Evolutionary conservation across 2,329 filamentous ascomycete genomes (phyloP).

Genomic region (Ophiostoma ulmi): DNA sequence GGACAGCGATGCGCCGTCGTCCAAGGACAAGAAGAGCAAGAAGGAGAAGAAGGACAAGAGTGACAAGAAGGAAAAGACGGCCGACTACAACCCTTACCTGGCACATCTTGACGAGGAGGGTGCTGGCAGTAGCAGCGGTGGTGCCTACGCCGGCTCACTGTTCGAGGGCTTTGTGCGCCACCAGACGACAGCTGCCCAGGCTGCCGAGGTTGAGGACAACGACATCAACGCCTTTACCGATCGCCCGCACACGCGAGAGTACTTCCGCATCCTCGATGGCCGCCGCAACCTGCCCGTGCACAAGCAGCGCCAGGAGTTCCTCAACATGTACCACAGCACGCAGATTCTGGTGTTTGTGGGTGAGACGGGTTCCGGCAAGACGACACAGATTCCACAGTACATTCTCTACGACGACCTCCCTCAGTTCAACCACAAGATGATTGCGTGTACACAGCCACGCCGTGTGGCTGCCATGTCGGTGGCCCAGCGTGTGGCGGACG

Average conservation of each 20-base stretch:
- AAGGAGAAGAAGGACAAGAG: constrained; percentile 12
- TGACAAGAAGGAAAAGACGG: constrained; percentile 14
- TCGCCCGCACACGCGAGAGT: constrained; percentile 68
- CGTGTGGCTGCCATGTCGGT: constrained; percentile 99
- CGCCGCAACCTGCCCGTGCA: constrained; percentile 85
- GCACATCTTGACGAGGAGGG: constrained; percentile 65
- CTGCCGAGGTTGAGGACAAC: constrained; percentile 68
- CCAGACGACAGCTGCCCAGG: constrained; percentile 71
- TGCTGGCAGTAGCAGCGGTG: constrained; percentile 34
- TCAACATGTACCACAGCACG: constrained; percentile 83
- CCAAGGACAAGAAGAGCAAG: constrained; percentile 1
- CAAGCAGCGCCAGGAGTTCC: constrained; percentile 89
- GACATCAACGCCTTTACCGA: constrained; percentile 83
- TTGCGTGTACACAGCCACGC: constrained; percentile 95
- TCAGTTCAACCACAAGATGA: constrained; percentile 77
- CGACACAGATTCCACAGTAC: constrained; percentile 97
- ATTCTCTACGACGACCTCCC: constrained; percentile 95
- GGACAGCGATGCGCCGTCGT: constrained; percentile 20
- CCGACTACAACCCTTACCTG: constrained; percentile 73
- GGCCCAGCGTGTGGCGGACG: constrained; percentile 92
- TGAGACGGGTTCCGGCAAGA: constrained; percentile 99
- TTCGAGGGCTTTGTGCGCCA: constrained; percentile 69
- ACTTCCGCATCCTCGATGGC: constrained; percentile 82
- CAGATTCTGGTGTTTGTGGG: constrained; percentile 98
- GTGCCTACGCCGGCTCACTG: not conserved